A percentile compares a stretch with the other conserved stretches of the same genome.
These are phyloP conservation scores for Penicillium canariense DNA, from an alignment of 495 filamentous ascomycete species.

Conservation along the genomic window DNA sequence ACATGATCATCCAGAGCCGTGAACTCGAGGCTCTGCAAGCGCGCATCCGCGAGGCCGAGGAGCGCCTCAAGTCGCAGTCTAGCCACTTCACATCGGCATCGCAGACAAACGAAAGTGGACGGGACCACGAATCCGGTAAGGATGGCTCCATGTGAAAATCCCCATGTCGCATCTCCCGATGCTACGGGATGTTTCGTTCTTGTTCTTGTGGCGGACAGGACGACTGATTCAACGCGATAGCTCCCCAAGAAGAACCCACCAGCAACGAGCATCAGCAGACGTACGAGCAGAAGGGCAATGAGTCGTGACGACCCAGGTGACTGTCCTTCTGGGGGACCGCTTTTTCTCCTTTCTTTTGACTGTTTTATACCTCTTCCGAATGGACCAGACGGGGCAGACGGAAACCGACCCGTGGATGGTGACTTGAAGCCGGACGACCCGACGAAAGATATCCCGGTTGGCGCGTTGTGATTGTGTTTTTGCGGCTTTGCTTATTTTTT, in stretches of 20 bases:
- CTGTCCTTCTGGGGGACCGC: not conserved
- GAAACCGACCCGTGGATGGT: not conserved
- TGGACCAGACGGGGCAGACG: not conserved
- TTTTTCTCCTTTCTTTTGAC: not conserved
- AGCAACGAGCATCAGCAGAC: slow-evolving; percentile 5
- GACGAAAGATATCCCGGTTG: slow-evolving; percentile 5
- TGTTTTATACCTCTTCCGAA: slow-evolving; percentile 3
- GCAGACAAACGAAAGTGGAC: slow-evolving; percentile 7
- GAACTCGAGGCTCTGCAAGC: slow-evolving; percentile 86
- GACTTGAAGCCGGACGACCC: not conserved
- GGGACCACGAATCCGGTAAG: slow-evolving; percentile 26
- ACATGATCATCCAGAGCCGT: slow-evolving; percentile 72
- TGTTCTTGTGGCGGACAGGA: not conserved
- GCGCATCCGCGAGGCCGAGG: slow-evolving; percentile 79
- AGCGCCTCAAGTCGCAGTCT: slow-evolving; percentile 59
- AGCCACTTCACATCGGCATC: not conserved
- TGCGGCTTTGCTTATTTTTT: not conserved
- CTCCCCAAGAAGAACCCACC: slow-evolving; percentile 7
- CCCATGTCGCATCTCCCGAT: slow-evolving; percentile 1
- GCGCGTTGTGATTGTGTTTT: not conserved
- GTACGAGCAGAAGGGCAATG: slow-evolving; percentile 1
- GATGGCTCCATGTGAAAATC: slow-evolving; percentile 19
- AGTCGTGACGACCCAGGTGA: slow-evolving; percentile 3
- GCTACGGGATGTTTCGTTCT: not conserved
- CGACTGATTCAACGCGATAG: slow-evolving; percentile 10